phyloP scores from a whole-genome alignment of 768 basidiomycete species.

The Podaxis sp. region DNA sequence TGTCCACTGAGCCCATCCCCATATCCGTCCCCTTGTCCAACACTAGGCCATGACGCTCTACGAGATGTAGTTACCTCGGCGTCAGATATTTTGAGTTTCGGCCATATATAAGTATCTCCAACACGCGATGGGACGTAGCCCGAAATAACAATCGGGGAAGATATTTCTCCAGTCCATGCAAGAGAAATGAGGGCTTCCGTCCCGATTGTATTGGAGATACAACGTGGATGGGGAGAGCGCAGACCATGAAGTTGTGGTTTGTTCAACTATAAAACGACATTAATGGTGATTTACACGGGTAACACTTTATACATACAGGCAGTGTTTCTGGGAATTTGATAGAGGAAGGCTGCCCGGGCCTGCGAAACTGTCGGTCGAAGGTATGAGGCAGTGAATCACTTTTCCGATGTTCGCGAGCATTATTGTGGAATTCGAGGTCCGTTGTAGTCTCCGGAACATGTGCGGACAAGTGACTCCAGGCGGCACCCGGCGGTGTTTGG shows the following conservation, averaged over 20 bases:
- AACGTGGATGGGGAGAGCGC: constrained; percentile 22
- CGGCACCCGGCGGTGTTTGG: neutral
- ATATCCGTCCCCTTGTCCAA: neutral
- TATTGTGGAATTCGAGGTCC: neutral
- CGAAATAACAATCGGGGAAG: constrained; percentile 16
- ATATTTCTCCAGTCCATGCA: constrained; percentile 30
- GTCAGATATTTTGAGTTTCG: constrained; percentile 11
- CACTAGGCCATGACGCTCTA: constrained; percentile 3
- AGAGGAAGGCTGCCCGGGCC: neutral
- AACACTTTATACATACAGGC: neutral
- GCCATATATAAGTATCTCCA: constrained; percentile 13
- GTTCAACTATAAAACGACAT: neutral
- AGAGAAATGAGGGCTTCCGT: constrained; percentile 31
- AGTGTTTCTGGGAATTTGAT: constrained; percentile 8
- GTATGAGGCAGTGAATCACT: neutral
- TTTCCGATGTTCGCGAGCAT: neutral
- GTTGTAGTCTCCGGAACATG: neutral
- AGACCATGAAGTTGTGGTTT: constrained; percentile 10
- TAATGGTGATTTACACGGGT: neutral
- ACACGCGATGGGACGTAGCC: constrained; percentile 14
- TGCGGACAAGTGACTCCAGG: neutral
- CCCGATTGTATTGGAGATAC: constrained; percentile 23
- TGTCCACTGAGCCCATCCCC: neutral
- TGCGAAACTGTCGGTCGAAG: neutral
- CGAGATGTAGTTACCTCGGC: neutral